Evolutionary conservation across 139 green algal genomes (phyloP).

Genomic region (Tetraselmis chui): DNA sequence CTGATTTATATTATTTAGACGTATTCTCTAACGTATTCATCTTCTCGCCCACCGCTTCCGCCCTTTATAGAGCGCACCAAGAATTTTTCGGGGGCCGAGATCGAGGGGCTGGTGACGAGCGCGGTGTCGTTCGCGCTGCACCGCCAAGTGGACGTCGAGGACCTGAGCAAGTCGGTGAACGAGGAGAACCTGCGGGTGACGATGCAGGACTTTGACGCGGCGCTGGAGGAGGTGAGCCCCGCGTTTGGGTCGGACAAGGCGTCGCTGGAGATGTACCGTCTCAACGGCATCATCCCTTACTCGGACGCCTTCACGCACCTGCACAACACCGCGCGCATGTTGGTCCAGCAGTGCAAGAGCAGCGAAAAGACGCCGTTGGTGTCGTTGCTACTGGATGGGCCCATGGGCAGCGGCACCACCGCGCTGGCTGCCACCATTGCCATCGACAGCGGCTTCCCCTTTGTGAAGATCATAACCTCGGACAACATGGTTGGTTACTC

Average conservation of each 20-base stretch:
- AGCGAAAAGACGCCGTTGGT: conserved; percentile 84
- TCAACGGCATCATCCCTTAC: conserved; percentile 85
- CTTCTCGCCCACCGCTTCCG: background rate
- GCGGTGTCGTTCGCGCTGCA: conserved; percentile 89
- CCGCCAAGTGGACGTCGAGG: conserved; percentile 81
- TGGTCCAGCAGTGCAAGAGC: conserved; percentile 27
- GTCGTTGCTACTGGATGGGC: conserved; percentile 80
- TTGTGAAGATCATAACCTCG: conserved; percentile 82
- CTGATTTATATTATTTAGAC: background rate
- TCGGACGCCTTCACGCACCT: conserved; percentile 76
- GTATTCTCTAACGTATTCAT: background rate
- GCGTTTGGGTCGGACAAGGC: conserved; percentile 89
- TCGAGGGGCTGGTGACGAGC: conserved; percentile 94
- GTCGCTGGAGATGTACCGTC: conserved; percentile 68
- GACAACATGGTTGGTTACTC: conserved; percentile 85
- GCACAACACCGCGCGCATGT: conserved; percentile 21
- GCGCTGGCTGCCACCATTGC: conserved; percentile 85
- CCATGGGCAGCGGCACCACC: conserved; percentile 82
- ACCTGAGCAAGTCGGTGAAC: conserved; percentile 84
- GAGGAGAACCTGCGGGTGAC: conserved; percentile 87
- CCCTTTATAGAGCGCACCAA: conserved; percentile 54
- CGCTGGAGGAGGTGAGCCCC: conserved; percentile 88
- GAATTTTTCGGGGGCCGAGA: conserved; percentile 93
- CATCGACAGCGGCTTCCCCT: conserved; percentile 83
- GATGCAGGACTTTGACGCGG: conserved; percentile 82